Conservation (phyloP, 257 asterid species). For the Jacaranda copaia region DNA sequence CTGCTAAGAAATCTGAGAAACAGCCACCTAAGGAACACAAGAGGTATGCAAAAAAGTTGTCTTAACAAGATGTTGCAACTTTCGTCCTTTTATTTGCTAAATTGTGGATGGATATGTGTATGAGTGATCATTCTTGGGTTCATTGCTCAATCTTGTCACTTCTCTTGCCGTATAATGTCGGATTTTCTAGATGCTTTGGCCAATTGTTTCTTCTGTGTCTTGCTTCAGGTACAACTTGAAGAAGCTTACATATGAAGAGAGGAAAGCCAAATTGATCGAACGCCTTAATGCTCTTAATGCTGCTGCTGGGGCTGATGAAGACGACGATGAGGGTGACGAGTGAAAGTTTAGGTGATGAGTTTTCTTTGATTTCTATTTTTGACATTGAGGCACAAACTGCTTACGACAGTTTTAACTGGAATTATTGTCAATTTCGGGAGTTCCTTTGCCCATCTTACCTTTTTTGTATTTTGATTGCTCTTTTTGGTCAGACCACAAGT, state of each 20-base stretch:
- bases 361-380: neutral
- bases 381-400: neutral
- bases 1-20: slow-evolving; percentile 46
- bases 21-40: slow-evolving; percentile 54
- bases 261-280: slow-evolving; percentile 52
- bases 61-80: neutral
- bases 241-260: slow-evolving; percentile 54
- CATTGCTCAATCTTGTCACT: neutral
- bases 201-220: neutral
- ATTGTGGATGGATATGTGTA: neutral
- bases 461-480: slow-evolving; percentile 32
- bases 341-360: slow-evolving; percentile 24
- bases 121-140: neutral
- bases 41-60: slow-evolving; percentile 40
- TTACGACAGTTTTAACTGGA: slow-evolving; percentile 20
- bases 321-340: slow-evolving; percentile 48
- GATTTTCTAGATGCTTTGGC: neutral
- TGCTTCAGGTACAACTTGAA: slow-evolving; percentile 48
- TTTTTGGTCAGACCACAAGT: slow-evolving; percentile 25
- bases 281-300: slow-evolving; percentile 50
- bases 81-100: neutral
- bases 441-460: slow-evolving; percentile 17
- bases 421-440: slow-evolving; percentile 30
- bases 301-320: slow-evolving; percentile 47
- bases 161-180: neutral